Evolutionary conservation across 2,329 filamentous ascomycete genomes (phyloP).

Genomic region (Trichoderma asperellum): DNA sequence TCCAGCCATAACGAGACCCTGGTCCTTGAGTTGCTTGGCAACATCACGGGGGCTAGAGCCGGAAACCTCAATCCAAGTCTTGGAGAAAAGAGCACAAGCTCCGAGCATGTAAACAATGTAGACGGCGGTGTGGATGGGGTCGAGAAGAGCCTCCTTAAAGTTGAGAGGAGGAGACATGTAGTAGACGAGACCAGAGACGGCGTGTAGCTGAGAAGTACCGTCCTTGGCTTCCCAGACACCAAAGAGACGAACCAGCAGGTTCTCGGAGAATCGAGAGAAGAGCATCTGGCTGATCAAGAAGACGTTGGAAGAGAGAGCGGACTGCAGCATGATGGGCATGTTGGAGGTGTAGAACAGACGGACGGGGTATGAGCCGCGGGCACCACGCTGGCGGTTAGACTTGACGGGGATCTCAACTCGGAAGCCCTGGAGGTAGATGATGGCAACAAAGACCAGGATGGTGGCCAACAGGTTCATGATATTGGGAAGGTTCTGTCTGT

Average conservation of each 20-base stretch:
- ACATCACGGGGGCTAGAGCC: constrained; percentile 97
- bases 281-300: constrained; percentile 99
- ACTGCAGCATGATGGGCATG: constrained; percentile 99
- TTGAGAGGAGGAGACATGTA: constrained; percentile 99
- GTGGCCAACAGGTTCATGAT: constrained; percentile 98
- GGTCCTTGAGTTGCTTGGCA: constrained; percentile 99
- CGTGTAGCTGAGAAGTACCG: constrained; percentile 92
- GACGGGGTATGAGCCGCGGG: constrained; percentile 96
- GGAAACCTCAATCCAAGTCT: constrained; percentile 99
- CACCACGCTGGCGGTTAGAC: constrained; percentile 97
- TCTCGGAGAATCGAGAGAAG: constrained; percentile 98
- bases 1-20: constrained; percentile 98
- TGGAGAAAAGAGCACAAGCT: constrained; percentile 97
- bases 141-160: constrained; percentile 94
- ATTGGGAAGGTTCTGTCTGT: constrained; percentile 98
- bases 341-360: constrained; percentile 99
- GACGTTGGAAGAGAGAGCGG: constrained; percentile 96
- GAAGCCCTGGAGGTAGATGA: constrained; percentile 99
- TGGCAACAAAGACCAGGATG: constrained; percentile 88
- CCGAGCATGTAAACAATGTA: constrained; percentile 98
- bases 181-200: constrained; percentile 92
- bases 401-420: constrained; percentile 99
- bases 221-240: constrained; percentile 99
- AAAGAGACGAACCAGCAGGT: constrained; percentile 94
- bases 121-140: constrained; percentile 93